phyloP scores from a whole-genome alignment of 352 stramenopile genomes.

The Phytophthora nicotianae region DNA sequence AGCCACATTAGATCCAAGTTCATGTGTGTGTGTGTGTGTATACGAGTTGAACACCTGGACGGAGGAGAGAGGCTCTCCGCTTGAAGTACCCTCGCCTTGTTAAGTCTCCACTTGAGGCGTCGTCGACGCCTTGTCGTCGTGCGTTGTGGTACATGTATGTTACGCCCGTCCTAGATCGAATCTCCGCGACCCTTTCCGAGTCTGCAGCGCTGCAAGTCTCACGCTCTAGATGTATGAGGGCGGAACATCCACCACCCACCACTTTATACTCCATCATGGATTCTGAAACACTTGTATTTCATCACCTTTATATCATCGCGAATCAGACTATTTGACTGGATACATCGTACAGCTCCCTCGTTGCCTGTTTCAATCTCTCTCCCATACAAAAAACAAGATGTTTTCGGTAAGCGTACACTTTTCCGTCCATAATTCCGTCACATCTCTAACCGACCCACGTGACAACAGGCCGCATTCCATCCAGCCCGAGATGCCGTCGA shows the following conservation, averaged over 20 bases:
- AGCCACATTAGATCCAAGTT: not conserved
- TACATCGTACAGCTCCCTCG: not conserved
- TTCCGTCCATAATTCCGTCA: not conserved
- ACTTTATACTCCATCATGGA: not conserved
- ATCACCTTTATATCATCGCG: conserved; percentile 3
- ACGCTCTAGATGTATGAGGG: conserved; percentile 19
- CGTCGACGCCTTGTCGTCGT: conserved; percentile 16
- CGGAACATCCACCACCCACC: not conserved
- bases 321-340: conserved; percentile 8
- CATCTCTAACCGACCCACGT: not conserved
- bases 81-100: conserved; percentile 5
- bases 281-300: not conserved
- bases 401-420: conserved; percentile 1
- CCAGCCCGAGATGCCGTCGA: conserved; percentile 23
- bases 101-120: conserved; percentile 8
- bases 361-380: conserved; percentile 5
- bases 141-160: conserved; percentile 17
- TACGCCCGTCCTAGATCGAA: conserved; percentile 16
- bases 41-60: conserved; percentile 6
- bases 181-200: conserved; percentile 13
- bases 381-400: conserved; percentile 21
- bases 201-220: conserved; percentile 7
- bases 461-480: no score
- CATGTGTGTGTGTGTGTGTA: not conserved
- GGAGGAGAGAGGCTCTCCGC: conserved; percentile 15